Base-by-base conservation (phyloP, 2,329 filamentous ascomycete genomes). In the Fusarium falciforme region DNA sequence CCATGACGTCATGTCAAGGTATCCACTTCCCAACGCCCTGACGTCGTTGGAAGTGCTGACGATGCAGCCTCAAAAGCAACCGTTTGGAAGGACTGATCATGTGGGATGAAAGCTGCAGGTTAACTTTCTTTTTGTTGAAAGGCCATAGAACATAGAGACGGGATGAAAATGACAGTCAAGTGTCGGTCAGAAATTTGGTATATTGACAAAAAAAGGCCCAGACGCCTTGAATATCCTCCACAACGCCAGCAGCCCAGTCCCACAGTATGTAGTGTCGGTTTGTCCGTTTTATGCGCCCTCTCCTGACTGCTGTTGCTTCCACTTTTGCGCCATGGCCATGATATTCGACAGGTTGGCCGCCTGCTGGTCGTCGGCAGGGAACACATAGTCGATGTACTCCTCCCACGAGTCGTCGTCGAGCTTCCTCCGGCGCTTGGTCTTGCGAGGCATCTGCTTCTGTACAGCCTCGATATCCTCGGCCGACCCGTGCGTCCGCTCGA, bases 311-410 rank as follows among this genome's bases (percentile, higher is more conserved):
- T 86, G 89, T 86, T 97, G 89, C 87, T 97, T 98, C 94, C 96
- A 98, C 76, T 91, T 91, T 82, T 95, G 92, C 66, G 96, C 95
- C 89, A 93, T 93, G 71, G 94, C 92, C 84, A 98, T 85, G 82
- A 98, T 87, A 81, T 93, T 94, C 61, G 93, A 93, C 82, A 98
- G 85, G 78, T 94, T 95, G 76, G 93, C 93, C 65, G 93, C 93
- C 80, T 94, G 93, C 84, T 94, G 91, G 82, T 98, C 95, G 85
- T 98, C 96, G 6, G 94, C 95, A 1, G 96, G 96, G 90, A 99
- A 99, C 36, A 99, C 90, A 79, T 97, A 98, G 82, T 98, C 96
- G 84, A 96, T 90, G 83, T 98, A 98, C 85, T 99, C 96, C 87
- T 99, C 81, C 86, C 94, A 98, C 40, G 91, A 92, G 82, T 96